Base-by-base conservation (phyloP, 2,329 filamentous ascomycete genomes). In the Diplodia mutila region DNA sequence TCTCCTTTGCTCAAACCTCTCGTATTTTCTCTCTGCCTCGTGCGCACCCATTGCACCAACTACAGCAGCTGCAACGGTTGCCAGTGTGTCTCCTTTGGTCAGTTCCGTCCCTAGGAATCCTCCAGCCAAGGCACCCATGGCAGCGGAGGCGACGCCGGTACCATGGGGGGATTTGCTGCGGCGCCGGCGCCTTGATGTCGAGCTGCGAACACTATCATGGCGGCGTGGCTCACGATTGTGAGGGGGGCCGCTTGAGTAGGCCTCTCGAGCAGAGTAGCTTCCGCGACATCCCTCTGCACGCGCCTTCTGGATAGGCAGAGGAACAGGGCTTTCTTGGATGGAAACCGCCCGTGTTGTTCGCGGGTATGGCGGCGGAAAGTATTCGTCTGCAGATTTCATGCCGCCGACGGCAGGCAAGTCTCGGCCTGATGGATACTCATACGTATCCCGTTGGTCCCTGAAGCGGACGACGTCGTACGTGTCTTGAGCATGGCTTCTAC, bases 101-200 rank as follows among this genome's bases (percentile, higher is more conserved):
- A 74, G 71, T 61, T 74, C 73, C 54, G 72, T 71, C 27, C 75
- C 77, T 2, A 75, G 67, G 6, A 78, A 51, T 0, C 78, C 78
- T 21, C 78, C 78, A 2, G 75, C 74, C 21, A 79, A 61, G 12
- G 76, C 77, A 2, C 78, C 78, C 34, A 76, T 71, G 1, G 78
- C 68, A 0, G 73, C 42, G n/a, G 67, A 68, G 25, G 67, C 67
- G 21, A 68, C 52, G 1, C 67, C 67, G 12, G 32, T 63, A 8
- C 34, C 57, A 16, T 52, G 29, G 7, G 66, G 59, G 7, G 57
- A 49, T 18, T 53, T 64, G 59, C 51, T 67, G 34, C 59, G 49
- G 12, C 57, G 39, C 23, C 37, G 55, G 21, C 37, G 32, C 16
- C 42, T 59, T 49, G 55, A 67, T 12, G 37, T 37, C 32, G 55